Conservation (phyloP, 1,284 basidiomycete species). For the Mycosarcoma maydis region DNA sequence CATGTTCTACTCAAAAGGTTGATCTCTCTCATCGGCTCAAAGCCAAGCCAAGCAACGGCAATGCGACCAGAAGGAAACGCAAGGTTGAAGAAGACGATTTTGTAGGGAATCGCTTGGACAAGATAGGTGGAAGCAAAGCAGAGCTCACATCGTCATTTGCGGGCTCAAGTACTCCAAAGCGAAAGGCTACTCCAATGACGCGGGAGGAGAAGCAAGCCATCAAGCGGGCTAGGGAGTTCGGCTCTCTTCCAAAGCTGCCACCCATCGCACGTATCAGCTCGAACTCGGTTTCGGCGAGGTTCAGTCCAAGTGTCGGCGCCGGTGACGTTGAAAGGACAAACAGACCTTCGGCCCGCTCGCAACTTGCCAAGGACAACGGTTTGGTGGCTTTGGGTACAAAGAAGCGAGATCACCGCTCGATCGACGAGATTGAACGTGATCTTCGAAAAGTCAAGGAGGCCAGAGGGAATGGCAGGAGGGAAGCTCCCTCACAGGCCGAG, state of each 20-base stretch:
- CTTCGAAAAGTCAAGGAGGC: slow-evolving; percentile 35
- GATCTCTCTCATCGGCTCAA: slow-evolving; percentile 29
- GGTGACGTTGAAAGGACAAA: slow-evolving; percentile 8
- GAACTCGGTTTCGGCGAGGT: slow-evolving; percentile 12
- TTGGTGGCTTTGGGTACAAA: slow-evolving; percentile 45
- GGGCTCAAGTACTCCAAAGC: slow-evolving; percentile 13
- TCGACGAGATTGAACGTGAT: slow-evolving; percentile 57
- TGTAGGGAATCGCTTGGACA: slow-evolving; percentile 44
- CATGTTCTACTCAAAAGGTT: slow-evolving; percentile 34
- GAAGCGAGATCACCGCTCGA: slow-evolving; percentile 47
- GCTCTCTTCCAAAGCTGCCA: slow-evolving; percentile 19
- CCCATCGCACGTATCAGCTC: slow-evolving; percentile 12
- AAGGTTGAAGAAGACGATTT: slow-evolving; percentile 46
- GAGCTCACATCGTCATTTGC: slow-evolving; percentile 7
- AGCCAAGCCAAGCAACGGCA: slow-evolving; percentile 6
- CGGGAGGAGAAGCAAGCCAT: slow-evolving; percentile 52
- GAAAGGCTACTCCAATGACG: slow-evolving; percentile 37
- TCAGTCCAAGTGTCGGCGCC: slow-evolving; percentile 9
- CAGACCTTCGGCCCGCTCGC: slow-evolving; percentile 10
- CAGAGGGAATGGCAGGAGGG: slow-evolving; percentile 11
- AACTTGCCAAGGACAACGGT: slow-evolving; percentile 19
- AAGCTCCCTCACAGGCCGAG: slow-evolving; percentile 19
- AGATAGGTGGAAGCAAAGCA: slow-evolving; percentile 3
- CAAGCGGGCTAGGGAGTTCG: slow-evolving; percentile 41
- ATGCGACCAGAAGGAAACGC: slow-evolving; percentile 13